Conservation (phyloP, 345 rosid genomes). For the Acer negundo region DNA sequence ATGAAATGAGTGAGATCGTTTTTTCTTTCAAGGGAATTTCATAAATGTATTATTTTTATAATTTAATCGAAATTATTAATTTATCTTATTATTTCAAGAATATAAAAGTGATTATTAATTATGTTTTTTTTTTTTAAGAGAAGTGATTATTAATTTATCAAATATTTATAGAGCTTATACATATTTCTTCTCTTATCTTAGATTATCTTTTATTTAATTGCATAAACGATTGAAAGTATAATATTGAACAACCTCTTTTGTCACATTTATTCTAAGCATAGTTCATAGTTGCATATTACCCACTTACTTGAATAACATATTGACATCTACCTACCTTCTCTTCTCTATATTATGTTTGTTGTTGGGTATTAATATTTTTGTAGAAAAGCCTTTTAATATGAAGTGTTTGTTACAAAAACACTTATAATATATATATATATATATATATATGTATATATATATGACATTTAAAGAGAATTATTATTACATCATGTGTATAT, state of each 20-base stretch:
- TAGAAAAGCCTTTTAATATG: no score
- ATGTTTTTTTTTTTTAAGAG: no score
- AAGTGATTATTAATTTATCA: no score
- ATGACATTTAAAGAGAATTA: background rate
- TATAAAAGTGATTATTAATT: no score
- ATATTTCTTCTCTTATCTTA: background rate
- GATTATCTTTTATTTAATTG: background rate
- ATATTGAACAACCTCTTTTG: background rate
- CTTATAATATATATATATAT: background rate
- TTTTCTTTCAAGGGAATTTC: no score
- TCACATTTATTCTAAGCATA: no score
- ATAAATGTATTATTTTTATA: no score
- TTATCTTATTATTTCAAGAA: no score
- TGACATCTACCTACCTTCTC: conserved; percentile 35
- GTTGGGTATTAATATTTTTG: conserved; percentile 5
- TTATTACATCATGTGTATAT: conserved; percentile 20
- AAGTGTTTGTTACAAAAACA: background rate
- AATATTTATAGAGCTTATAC: no score
- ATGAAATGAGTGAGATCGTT: no score
- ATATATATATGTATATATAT: no score
- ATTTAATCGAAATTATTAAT: no score
- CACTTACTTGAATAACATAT: background rate
- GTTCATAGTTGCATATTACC: conserved; percentile 8
- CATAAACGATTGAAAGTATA: background rate
- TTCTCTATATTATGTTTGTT: conserved; percentile 21